A percentile compares a stretch with the other conserved stretches of the same genome.
Conservation (phyloP, 1,139 yeast species). For the Protomyces macrosporus region DNA sequence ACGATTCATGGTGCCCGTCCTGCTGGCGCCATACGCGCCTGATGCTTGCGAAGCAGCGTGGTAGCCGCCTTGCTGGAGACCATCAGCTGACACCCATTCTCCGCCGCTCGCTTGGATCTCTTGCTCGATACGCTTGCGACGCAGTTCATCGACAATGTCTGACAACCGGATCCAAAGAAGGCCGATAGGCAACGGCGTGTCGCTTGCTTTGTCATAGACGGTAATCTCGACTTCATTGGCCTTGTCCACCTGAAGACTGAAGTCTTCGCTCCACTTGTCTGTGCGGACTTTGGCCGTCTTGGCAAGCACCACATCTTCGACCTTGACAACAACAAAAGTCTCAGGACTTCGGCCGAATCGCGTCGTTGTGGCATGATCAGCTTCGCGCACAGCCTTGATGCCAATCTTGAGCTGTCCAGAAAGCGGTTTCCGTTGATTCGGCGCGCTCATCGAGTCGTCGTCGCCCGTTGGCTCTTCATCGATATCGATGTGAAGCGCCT, state of each 20-base stretch:
- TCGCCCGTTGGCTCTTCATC: constrained; percentile 47
- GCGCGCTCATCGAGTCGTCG: constrained; percentile 50
- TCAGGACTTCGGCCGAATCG: constrained; percentile 73
- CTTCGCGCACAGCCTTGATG: constrained; percentile 73
- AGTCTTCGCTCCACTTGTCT: constrained; percentile 82
- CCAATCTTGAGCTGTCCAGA: constrained; percentile 71
- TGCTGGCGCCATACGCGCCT: neutral
- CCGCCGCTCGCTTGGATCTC: constrained; percentile 62
- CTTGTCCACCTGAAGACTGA: constrained; percentile 72
- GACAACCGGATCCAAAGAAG: constrained; percentile 83
- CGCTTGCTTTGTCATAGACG: constrained; percentile 72
- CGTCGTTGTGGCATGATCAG: constrained; percentile 80
- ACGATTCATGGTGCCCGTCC: neutral
- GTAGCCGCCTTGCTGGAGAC: constrained; percentile 23
- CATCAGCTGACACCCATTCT: constrained; percentile 69
- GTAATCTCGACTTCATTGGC: constrained; percentile 87
- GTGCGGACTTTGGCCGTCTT: constrained; percentile 67
- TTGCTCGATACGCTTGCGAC: constrained; percentile 79
- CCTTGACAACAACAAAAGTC: constrained; percentile 66
- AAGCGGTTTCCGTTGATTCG: constrained; percentile 69
- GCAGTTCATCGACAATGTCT: constrained; percentile 87
- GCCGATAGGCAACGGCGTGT: constrained; percentile 76
- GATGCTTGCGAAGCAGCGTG: neutral
- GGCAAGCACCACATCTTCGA: constrained; percentile 80
- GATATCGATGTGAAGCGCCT: constrained; percentile 73